Conservation (phyloP, 257 asterid species). For the Eustoma russellianum region DNA sequence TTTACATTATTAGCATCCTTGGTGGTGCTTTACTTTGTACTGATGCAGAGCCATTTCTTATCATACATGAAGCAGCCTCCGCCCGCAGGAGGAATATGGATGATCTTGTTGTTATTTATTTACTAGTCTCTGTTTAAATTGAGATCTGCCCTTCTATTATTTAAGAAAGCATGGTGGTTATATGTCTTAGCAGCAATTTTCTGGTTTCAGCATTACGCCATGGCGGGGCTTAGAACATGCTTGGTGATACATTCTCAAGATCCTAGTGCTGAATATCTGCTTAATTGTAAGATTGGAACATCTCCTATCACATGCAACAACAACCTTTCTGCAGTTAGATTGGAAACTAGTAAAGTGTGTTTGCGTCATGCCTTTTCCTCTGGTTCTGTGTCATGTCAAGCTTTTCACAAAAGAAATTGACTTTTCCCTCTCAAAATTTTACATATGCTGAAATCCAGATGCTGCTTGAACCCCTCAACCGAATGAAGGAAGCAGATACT, state of each 20-base stretch:
- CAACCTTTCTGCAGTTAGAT: slow-evolving; percentile 71
- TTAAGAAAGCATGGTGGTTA: neutral
- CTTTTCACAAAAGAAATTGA: slow-evolving; percentile 5
- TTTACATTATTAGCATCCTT: neutral
- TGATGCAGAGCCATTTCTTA: neutral
- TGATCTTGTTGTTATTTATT: neutral
- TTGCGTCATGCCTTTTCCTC: slow-evolving; percentile 4
- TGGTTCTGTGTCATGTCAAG: slow-evolving; percentile 12
- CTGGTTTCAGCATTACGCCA: slow-evolving; percentile 70
- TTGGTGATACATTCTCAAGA: slow-evolving; percentile 88
- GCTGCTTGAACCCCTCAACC: slow-evolving; percentile 84
- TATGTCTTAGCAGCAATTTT: neutral
- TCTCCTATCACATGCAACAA: slow-evolving; percentile 43
- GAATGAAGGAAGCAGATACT: slow-evolving; percentile 82
- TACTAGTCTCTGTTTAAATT: too few species aligned
- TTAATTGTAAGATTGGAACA: slow-evolving; percentile 73
- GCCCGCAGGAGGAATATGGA: neutral
- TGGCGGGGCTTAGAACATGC: slow-evolving; percentile 77
- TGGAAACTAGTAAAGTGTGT: slow-evolving; percentile 81
- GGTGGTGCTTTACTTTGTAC: neutral
- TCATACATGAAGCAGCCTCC: neutral
- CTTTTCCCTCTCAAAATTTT: slow-evolving; percentile 13
- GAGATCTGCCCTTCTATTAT: too few species aligned
- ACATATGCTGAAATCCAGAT: slow-evolving; percentile 42
- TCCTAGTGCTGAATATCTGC: slow-evolving; percentile 67